Base-by-base conservation (phyloP, 192 early-diverging fungal species). In the Mortierella alpina region DNA sequence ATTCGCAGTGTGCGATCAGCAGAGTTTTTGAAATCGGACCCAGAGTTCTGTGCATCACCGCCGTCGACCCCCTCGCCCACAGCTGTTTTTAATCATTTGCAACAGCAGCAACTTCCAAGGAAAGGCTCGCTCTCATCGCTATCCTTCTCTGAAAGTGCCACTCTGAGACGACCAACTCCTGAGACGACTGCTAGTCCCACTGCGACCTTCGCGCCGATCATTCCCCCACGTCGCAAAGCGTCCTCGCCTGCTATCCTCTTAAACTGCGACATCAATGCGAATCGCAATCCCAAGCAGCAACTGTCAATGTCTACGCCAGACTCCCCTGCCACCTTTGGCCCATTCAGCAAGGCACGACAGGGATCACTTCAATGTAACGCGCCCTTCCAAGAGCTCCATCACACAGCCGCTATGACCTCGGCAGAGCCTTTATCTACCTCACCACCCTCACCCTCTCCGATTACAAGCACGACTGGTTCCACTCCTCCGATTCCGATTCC, bases 161-260 rank as follows among this genome's bases (percentile, higher is more conserved):
- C 31, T 31, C 31, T 31, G 31, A 31, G 31, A 31, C 31, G 31
- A 31, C 31, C 31, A 1, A 31, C 31, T 31, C 31, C 31, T 3
- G 31, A 31, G 31, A 3, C 31, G 31, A 31, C 4, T 65, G 45
- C 45, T 22, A 0, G 39, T n/a, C 13, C 70, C 70, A 50, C 31
- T 31, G 31, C 31, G 31, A 31, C 31, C 31, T 31, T 3, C 3
- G 31, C 31, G 31, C 72, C 72, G 11, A 46, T 46, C 7, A 17
- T 73, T 8, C 72, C 72, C 5, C 63, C 72, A 8, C 72, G 72
- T 57, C 72, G 63, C 63, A 73, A 73, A n/a, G 46, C 57, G 14
- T 66, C 63, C 40, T 66, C 72, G 8, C 72, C 72, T 22, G n/a
- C 72, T 10, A 65, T 72, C 23, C 49, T 60, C 13, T 53, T 22